Percentiles rank a stretch among this genome's conserved stretches.
phyloP scores from a whole-genome alignment of 306 rosid genomes.

The Medicago truncatula region MtrunA17r5.0-ANR NC_053049.1:47962001-47962500 shows the following conservation, averaged over 20 bases:
- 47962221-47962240: constrained; percentile 41
- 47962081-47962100: constrained; percentile 81
- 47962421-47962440: constrained; percentile 92
- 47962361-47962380: constrained; percentile 55
- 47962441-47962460: constrained; percentile 85
- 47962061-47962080: constrained; percentile 98
- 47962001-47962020: constrained; percentile 70
- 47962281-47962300: constrained; percentile 47
- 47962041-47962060: constrained; percentile 72
- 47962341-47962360: constrained; percentile 58
- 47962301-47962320: constrained; percentile 77
- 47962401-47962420: constrained; percentile 60
- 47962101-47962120: constrained; percentile 73
- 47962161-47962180: constrained; percentile 43
- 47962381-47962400: constrained; percentile 31
- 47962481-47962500: constrained; percentile 90
- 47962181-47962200: constrained; percentile 66
- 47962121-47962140: constrained; percentile 88
- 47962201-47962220: constrained; percentile 55
- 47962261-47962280: constrained; percentile 43
- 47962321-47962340: constrained; percentile 81
- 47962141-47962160: constrained; percentile 49
- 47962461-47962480: constrained; percentile 78
- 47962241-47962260: constrained; percentile 11
- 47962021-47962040: constrained; percentile 76